A percentile compares a stretch with the other conserved stretches of the same genome.
These are phyloP conservation scores for Veloboletus limbatus DNA, from an alignment of 1,284 basidiomycete genomes.

Conservation along the genomic window DNA sequence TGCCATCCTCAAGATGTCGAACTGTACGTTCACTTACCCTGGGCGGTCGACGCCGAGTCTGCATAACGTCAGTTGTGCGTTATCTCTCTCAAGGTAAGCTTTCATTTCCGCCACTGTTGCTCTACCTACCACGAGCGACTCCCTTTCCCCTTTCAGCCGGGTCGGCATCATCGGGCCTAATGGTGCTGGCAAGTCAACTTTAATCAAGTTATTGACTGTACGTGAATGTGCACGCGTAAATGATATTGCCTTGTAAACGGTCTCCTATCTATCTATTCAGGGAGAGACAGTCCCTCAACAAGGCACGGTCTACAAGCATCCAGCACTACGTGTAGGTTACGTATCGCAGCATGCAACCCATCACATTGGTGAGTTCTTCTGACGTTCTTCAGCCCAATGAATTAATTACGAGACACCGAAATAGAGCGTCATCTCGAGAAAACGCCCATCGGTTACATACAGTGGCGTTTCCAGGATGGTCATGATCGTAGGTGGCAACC, in stretches of 20 bases:
- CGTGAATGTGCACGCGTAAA: constrained; percentile 22
- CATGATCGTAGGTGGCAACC: constrained; percentile 76
- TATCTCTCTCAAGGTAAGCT: constrained; percentile 82
- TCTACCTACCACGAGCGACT: constrained; percentile 15
- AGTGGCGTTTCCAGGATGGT: constrained; percentile 99
- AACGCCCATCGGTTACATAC: constrained; percentile 93
- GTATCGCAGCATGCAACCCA: constrained; percentile 98
- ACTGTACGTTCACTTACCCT: constrained; percentile 95
- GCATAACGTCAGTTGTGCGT: constrained; percentile 85
- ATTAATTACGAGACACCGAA: constrained; percentile 19
- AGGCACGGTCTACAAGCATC: constrained; percentile 95
- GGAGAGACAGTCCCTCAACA: constrained; percentile 94
- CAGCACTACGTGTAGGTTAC: constrained; percentile 93
- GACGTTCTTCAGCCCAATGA: constrained; percentile 14
- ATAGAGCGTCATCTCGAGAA: constrained; percentile 90
- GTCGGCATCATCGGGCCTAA: constrained; percentile 91
- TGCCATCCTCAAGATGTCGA: constrained; percentile 91
- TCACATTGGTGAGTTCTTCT: constrained; percentile 66
- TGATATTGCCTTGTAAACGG: constrained; percentile 8
- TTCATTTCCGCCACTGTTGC: constrained; percentile 27
- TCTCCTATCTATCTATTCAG: constrained; percentile 36
- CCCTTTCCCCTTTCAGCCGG: constrained; percentile 49
- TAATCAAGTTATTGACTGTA: constrained; percentile 94
- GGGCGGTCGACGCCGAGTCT: constrained; percentile 83
- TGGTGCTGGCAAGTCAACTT: constrained; percentile 93